phyloP scores from a whole-genome alignment of 139 green algal species.

The Chlamydomonas incerta region DNA sequence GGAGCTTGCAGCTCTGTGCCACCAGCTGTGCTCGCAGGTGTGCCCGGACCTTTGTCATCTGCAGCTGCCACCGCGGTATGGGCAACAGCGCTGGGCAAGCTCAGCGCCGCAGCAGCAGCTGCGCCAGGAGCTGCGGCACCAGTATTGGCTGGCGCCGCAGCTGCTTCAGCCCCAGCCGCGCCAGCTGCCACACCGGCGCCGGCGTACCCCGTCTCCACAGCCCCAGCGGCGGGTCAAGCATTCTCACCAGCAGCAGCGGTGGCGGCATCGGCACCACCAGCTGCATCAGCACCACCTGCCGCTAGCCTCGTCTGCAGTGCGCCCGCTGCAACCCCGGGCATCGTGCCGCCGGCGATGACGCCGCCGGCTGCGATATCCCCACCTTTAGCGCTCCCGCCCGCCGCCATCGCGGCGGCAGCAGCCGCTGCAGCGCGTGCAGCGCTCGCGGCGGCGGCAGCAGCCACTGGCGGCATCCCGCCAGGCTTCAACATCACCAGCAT shows the following conservation, averaged over 20 bases:
- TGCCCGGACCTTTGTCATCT: not conserved
- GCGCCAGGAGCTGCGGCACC: slow-evolving; percentile 6
- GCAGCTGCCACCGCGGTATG: not conserved
- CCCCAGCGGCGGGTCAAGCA: not conserved
- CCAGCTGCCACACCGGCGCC: not conserved
- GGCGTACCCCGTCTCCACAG: not conserved
- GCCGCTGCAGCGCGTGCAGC: slow-evolving; percentile 5
- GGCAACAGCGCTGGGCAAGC: not conserved
- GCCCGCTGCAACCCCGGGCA: no score
- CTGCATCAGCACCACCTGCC: not conserved
- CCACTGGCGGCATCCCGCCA: no score
- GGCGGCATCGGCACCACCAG: not conserved
- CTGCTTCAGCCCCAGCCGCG: not conserved
- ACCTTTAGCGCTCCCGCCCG: not conserved
- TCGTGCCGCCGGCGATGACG: not conserved
- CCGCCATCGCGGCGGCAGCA: not conserved
- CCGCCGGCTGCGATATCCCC: no score
- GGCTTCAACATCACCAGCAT: not conserved
- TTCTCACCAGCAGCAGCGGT: not conserved
- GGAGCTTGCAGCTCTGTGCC: not conserved
- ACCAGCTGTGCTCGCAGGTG: no score
- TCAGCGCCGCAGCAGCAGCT: not conserved
- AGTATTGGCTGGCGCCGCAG: not conserved
- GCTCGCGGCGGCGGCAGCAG: not conserved
- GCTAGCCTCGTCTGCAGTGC: not conserved